Evolutionary conservation across 179 eudicot genomes (phyloP), one percentile per base, ranked within the genome.

Genomic region (Patellifolia procumbens): DNA sequence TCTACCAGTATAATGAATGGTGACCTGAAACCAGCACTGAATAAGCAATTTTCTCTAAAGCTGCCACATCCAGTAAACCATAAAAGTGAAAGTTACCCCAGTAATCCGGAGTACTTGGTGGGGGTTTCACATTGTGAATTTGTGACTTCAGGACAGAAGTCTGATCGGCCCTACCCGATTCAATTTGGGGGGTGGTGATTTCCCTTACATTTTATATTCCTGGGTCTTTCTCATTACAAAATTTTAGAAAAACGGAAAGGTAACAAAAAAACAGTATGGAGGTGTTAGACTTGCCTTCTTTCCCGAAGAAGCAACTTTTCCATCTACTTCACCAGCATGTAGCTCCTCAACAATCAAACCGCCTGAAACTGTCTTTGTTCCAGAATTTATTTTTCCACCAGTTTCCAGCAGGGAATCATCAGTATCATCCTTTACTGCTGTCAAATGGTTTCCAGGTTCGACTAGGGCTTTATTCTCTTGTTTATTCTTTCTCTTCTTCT

Each of bases 261-360:
- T 7, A n/a, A 52, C 7, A 61, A 35, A 63, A 26, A 65, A 52
- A 59, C 66, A 32, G 59, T 26, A 52, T 42, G 42, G 7, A 49
- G 32, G 35, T 22, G 28, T 46, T 11, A 52, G 37, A 73, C 81
- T 81, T 82, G 72, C 98, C 97, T 89, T 91, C 72, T 80, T 90
- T 55, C 98, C 98, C 1, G 76, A 77, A 74, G 85, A 75, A 31
- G 95, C 97, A 49, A 85, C 76, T 83, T 86, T 92, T 82, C 90
- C 98, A 75, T 88, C 87, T 48, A 79, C 78, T n/a, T 79, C 78
- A 52, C 97, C 93, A 72, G 62, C 65, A 73, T 81, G 82, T 70
- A 93, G 67, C 52, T 86, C 97, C 83, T 91, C 89, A 84, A 90
- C 76, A 46, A 81, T 68, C 84, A 93, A 83, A 29, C 97, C 98